Conservation (phyloP, 805 yeast species). For the Saturnispora hagleri region DNA sequence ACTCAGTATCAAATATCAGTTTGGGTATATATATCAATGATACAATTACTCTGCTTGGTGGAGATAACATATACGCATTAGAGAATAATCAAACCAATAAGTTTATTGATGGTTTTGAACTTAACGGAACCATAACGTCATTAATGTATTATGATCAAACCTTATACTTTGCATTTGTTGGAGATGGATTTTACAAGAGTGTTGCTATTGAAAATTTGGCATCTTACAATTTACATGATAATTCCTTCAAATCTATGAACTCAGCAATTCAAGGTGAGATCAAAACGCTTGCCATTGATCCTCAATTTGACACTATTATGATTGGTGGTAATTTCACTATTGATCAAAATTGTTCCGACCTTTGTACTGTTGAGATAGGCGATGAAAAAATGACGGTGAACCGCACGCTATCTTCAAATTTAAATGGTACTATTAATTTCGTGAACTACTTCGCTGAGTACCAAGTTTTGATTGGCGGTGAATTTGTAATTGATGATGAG, state of each 20-base stretch:
- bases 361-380: slow-evolving; percentile 56
- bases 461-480: slow-evolving; percentile 41
- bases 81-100: background rate
- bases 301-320: slow-evolving; percentile 37
- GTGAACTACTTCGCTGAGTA: slow-evolving; percentile 37
- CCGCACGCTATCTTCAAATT: slow-evolving; percentile 42
- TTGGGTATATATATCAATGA: slow-evolving; percentile 38
- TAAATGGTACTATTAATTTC: slow-evolving; percentile 46
- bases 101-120: slow-evolving; percentile 10
- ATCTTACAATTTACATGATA: slow-evolving; percentile 39
- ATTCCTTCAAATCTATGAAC: slow-evolving; percentile 33
- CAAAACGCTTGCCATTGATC: slow-evolving; percentile 32
- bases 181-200: slow-evolving; percentile 21
- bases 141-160: slow-evolving; percentile 31
- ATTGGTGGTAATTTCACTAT: slow-evolving; percentile 66
- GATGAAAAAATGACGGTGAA: slow-evolving; percentile 17
- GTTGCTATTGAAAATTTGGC: slow-evolving; percentile 36
- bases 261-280: slow-evolving; percentile 31
- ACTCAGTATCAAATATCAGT: slow-evolving; percentile 5
- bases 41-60: slow-evolving; percentile 49
- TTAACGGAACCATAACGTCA: slow-evolving; percentile 17
- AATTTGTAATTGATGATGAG: slow-evolving; percentile 31
- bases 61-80: slow-evolving; percentile 24
- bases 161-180: slow-evolving; percentile 41
- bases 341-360: slow-evolving; percentile 38